These are phyloP conservation scores for Radiomyces spectabilis DNA, from an alignment of 192 early-diverging fungal genomes.

Conservation along the genomic window DNA sequence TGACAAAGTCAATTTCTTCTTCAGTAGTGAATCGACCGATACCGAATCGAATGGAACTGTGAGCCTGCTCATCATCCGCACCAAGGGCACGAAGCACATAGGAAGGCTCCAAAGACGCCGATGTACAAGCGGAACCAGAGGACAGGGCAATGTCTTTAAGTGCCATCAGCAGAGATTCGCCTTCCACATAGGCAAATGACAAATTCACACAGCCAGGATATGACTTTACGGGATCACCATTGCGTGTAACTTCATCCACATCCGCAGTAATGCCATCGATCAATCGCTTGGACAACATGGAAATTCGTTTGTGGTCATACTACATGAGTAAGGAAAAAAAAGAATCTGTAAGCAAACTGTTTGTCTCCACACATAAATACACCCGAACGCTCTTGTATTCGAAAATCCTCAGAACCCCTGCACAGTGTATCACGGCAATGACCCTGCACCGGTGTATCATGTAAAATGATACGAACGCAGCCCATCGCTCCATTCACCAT, in stretches of 20 bases:
- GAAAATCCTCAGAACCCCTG: conserved; percentile 49
- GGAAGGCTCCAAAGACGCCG: conserved; percentile 90
- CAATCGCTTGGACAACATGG: conserved; percentile 65
- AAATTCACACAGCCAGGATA: conserved; percentile 94
- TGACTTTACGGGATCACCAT: conserved; percentile 70
- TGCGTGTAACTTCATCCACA: conserved; percentile 78
- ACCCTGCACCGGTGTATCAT: too few relatives aligned
- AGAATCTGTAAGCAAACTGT: not conserved
- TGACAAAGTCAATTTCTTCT: conserved; percentile 86
- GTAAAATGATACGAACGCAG: too few relatives aligned
- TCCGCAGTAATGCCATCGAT: conserved; percentile 73
- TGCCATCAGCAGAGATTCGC: conserved; percentile 96
- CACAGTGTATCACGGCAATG: conserved; percentile 37
- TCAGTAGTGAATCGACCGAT: conserved; percentile 96
- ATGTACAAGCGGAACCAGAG: conserved; percentile 93
- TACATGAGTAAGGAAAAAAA: conserved; percentile 23
- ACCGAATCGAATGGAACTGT: conserved; percentile 91
- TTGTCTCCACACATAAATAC: not conserved
- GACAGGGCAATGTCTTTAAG: conserved; percentile 95
- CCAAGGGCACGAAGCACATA: conserved; percentile 97
- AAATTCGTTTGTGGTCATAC: conserved; percentile 74
- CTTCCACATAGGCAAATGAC: conserved; percentile 95
- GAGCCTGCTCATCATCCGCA: conserved; percentile 94
- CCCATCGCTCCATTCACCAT: not conserved
- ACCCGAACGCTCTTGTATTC: not conserved